Evolutionary conservation across 2,329 filamentous ascomycete genomes (phyloP).

Genomic region (Clarireedia homoeocarpa): DNA sequence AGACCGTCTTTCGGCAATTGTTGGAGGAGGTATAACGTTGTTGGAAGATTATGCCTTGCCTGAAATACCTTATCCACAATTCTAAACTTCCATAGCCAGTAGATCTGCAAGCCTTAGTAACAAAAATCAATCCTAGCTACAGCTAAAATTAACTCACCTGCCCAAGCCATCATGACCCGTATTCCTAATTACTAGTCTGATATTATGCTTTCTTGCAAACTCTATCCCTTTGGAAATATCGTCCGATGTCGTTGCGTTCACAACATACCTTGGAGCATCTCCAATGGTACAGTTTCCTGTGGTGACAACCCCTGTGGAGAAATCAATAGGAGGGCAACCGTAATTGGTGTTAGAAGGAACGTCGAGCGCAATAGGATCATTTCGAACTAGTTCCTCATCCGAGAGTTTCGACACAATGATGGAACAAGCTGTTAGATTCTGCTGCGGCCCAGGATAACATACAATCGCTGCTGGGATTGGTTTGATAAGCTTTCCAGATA

Average conservation of each 20-base stretch:
- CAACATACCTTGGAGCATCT: constrained; percentile 32
- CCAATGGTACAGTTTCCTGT: constrained; percentile 31
- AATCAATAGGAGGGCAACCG: constrained; percentile 31
- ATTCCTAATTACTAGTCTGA: constrained; percentile 37
- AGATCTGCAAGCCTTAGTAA: constrained; percentile 14
- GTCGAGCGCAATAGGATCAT: constrained; percentile 32
- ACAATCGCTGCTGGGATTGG: constrained; percentile 28
- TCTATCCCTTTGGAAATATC: constrained; percentile 33
- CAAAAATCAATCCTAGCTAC: constrained; percentile 37
- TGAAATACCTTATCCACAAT: constrained; percentile 42
- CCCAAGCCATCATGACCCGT: constrained; percentile 40
- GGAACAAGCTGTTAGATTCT: constrained; percentile 29
- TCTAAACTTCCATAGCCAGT: constrained; percentile 29
- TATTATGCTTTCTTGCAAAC: constrained; percentile 38
- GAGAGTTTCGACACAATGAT: constrained; percentile 23
- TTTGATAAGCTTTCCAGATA: constrained; percentile 30
- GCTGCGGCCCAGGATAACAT: constrained; percentile 30
- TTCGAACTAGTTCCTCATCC: constrained; percentile 31
- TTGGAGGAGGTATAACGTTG: constrained; percentile 19
- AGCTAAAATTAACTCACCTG: constrained; percentile 13
- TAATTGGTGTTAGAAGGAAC: constrained; percentile 37
- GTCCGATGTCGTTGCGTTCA: constrained; percentile 32
- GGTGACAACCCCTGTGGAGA: not conserved
- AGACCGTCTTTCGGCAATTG: constrained; percentile 24
- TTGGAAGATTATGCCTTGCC: constrained; percentile 19